A percentile compares a stretch with the other conserved stretches of the same genome.
Conservation (phyloP, 306 rosid species). For the Vigna reflexopilosa region DNA sequence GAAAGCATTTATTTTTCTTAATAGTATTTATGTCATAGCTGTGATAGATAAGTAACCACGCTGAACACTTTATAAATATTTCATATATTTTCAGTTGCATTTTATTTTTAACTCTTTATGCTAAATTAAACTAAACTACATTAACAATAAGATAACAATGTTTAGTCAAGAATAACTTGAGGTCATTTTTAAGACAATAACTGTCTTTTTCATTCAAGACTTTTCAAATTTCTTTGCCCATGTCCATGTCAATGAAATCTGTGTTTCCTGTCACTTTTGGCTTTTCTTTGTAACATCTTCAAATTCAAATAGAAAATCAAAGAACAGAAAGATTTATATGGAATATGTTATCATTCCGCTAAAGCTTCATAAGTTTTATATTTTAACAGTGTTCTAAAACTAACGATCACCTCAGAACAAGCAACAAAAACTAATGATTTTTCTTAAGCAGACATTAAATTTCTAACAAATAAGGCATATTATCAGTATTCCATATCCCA, state of each 20-base stretch:
- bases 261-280: background rate
- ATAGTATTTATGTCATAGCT: background rate
- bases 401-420: background rate
- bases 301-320: background rate
- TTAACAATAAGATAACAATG: background rate
- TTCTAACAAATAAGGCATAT: background rate
- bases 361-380: conserved; percentile 5
- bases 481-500: background rate
- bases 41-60: background rate
- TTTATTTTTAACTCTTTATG: background rate
- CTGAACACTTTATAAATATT: background rate
- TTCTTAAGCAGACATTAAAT: background rate
- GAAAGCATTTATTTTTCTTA: background rate
- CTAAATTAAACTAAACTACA: conserved; percentile 2
- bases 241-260: background rate
- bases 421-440: background rate
- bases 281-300: background rate
- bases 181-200: background rate
- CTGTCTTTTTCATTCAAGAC: background rate
- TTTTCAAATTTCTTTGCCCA: background rate
- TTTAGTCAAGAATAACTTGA: background rate
- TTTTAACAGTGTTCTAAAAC: conserved; percentile 11
- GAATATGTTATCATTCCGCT: conserved; percentile 24
- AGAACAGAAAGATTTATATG: background rate
- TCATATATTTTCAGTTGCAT: background rate